Evolutionary conservation across 1,284 basidiomycete genomes (phyloP).

Genomic region (Cryptococcus depauperatus): DNA sequence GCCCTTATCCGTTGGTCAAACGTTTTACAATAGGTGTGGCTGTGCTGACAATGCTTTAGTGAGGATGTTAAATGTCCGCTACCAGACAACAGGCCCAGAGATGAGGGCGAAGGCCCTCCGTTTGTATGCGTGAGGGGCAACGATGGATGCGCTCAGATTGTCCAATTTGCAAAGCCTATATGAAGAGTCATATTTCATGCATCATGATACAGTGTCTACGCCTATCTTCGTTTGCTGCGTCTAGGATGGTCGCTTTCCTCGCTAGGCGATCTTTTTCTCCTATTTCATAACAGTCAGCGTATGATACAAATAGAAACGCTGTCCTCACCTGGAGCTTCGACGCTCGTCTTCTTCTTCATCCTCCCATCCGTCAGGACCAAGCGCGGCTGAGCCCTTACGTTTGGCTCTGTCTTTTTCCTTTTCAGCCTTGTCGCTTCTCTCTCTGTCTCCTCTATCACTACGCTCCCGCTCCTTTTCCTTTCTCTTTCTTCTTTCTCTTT

Average conservation of each 20-base stretch:
- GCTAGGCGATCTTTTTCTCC: conserved; percentile 1
- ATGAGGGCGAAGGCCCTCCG: conserved; percentile 42
- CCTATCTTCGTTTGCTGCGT: conserved; percentile 11
- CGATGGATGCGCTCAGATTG: conserved; percentile 25
- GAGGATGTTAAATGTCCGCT: conserved; percentile 42
- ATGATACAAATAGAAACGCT: too few relatives aligned
- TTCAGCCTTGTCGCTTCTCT: conserved; percentile 27
- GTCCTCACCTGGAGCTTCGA: neutral
- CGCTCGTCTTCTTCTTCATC: conserved; percentile 1
- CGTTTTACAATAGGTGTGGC: neutral
- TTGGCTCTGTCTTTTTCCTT: conserved; percentile 23
- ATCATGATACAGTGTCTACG: neutral
- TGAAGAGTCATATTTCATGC: conserved; percentile 9
- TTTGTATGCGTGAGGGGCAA: conserved; percentile 35
- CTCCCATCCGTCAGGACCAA: conserved; percentile 1
- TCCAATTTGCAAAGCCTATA: conserved; percentile 25
- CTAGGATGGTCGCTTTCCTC: conserved; percentile 5
- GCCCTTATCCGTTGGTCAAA: conserved; percentile 40
- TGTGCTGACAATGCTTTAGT: conserved; percentile 10
- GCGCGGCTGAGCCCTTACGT: neutral
- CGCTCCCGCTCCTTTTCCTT: conserved; percentile 13
- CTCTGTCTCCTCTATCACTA: too few relatives aligned
- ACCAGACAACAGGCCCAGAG: conserved; percentile 30
- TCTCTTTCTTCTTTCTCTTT: conserved; percentile 12
- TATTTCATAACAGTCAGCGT: too few relatives aligned